Percentiles rank a stretch among this genome's conserved stretches.
phyloP scores from a whole-genome alignment of 1,284 basidiomycete species.

The Polyporus tsugae region DNA sequence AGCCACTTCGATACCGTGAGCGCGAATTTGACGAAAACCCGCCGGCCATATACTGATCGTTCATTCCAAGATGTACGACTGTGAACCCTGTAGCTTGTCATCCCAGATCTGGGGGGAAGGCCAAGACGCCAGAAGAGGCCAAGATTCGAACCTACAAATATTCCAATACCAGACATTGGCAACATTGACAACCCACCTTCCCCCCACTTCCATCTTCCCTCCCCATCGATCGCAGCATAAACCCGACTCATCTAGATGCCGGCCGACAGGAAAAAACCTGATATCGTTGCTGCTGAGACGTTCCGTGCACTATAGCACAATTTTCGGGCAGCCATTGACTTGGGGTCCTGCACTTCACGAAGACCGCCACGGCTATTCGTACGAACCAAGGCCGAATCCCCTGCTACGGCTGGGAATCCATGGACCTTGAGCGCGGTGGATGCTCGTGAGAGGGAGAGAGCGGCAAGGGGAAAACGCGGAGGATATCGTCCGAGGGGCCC shows the following conservation, averaged over 20 bases:
- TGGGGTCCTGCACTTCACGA: neutral
- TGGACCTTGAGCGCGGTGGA: neutral
- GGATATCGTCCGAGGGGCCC: constrained; percentile 13
- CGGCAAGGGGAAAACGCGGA: constrained; percentile 1
- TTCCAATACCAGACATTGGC: neutral
- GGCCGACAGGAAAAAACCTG: neutral
- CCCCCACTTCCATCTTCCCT: neutral
- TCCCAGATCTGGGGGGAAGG: neutral
- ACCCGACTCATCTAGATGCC: neutral
- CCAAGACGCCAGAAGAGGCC: neutral
- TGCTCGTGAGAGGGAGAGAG: constrained; percentile 5
- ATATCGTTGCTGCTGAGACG: neutral
- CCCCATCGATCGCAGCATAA: neutral
- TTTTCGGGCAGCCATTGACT: neutral
- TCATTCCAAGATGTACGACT: neutral
- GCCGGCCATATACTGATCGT: neutral
- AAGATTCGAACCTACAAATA: neutral
- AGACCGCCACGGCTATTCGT: neutral
- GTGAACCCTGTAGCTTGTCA: neutral
- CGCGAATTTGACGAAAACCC: neutral
- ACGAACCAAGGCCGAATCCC: neutral
- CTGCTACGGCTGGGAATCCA: neutral
- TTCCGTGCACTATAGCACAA: neutral
- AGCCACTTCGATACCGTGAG: neutral
- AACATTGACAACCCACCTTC: constrained; percentile 1